Conservation (phyloP, 495 filamentous ascomycete species). For the Amniculicola lignicola region DNA sequence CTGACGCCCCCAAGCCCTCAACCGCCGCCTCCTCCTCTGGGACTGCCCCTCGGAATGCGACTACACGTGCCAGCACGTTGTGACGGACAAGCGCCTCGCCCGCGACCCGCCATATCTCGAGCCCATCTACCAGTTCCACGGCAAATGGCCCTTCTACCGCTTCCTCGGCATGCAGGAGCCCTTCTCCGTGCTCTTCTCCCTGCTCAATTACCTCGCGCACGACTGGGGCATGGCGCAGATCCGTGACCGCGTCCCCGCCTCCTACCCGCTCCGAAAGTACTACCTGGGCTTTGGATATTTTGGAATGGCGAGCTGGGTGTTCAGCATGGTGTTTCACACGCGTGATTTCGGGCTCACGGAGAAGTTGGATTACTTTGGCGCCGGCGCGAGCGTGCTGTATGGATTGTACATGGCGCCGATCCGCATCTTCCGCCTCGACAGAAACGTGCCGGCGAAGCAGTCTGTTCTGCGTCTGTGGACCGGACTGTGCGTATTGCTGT, state of each 20-base stretch:
- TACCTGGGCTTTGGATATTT: conserved; percentile 80
- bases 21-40: conserved; percentile 71
- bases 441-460: conserved; percentile 53
- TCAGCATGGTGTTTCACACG: conserved; percentile 86
- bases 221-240: conserved; percentile 70
- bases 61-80: conserved; percentile 95
- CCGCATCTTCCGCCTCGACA: conserved; percentile 77
- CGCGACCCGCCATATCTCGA: conserved; percentile 60
- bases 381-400: conserved; percentile 86
- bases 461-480: conserved; percentile 72
- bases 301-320: conserved; percentile 78
- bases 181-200: conserved; percentile 86
- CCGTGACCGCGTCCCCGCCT: conserved; percentile 61
- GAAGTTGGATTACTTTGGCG: conserved; percentile 93
- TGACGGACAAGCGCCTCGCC: conserved; percentile 69
- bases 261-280: conserved; percentile 73
- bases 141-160: conserved; percentile 97
- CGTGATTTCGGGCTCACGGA: conserved; percentile 83
- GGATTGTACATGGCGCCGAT: conserved; percentile 81
- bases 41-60: conserved; percentile 90
- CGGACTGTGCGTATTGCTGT: conserved; percentile 63
- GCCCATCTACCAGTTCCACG: conserved; percentile 87
- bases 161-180: conserved; percentile 92
- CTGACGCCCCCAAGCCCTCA: conserved; percentile 50
- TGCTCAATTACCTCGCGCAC: conserved; percentile 87